Evolutionary conservation across 2,329 filamentous ascomycete species (phyloP).

Genomic region (Trichophyton schoenleinii): DNA sequence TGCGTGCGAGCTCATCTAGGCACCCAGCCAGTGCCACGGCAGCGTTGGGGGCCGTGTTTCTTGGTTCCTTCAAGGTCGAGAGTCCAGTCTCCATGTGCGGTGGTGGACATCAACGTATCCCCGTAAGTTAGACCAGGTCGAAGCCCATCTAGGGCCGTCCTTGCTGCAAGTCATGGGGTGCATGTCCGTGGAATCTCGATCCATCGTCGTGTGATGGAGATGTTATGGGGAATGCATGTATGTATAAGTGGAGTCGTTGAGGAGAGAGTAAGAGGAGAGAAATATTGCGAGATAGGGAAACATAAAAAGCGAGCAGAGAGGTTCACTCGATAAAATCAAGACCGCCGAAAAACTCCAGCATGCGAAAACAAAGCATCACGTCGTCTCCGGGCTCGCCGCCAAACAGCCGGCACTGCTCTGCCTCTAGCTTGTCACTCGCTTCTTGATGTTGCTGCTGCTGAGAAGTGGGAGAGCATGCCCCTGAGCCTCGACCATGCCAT

Average conservation of each 20-base stretch:
- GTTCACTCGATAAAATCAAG: conserved; percentile 32
- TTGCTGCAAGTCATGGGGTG: background rate
- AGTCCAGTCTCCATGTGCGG: background rate
- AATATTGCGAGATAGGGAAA: background rate
- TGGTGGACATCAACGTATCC: background rate
- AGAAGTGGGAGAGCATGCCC: too few relatives aligned
- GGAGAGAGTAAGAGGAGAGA: background rate
- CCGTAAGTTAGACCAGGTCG: background rate
- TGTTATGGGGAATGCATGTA: background rate
- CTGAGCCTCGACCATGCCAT: conserved; percentile 24
- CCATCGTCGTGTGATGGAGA: background rate
- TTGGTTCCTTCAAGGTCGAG: background rate
- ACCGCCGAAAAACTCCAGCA: conserved; percentile 39
- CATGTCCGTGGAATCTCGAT: background rate
- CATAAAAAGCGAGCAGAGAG: background rate
- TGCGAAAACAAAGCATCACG: conserved; percentile 34
- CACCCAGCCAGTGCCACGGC: background rate
- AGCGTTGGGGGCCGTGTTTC: background rate
- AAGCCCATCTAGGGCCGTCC: background rate
- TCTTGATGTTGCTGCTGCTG: conserved; percentile 17
- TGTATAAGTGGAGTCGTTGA: background rate
- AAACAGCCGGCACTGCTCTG: conserved; percentile 34
- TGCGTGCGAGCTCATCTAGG: background rate
- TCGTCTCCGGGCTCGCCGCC: conserved; percentile 35
- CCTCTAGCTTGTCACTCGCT: conserved; percentile 20